phyloP scores from a whole-genome alignment of 805 yeast species.

The Cyberlindnera maritima region DNA sequence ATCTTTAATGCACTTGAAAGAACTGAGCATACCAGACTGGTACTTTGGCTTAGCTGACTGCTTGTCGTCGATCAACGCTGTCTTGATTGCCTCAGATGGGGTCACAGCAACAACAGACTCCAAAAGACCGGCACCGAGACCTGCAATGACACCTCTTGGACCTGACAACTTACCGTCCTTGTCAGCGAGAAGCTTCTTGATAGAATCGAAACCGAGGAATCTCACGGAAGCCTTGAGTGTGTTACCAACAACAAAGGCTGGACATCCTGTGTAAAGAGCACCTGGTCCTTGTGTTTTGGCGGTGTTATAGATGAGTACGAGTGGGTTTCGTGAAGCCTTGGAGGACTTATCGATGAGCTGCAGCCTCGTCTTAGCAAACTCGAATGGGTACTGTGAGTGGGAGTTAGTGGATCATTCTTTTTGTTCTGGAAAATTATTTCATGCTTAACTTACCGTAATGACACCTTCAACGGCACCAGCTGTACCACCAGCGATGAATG shows the following conservation, averaged over 20 bases:
- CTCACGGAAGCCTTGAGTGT: constrained; percentile 96
- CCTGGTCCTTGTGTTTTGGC: constrained; percentile 76
- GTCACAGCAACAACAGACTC: constrained; percentile 94
- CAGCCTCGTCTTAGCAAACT: constrained; percentile 91
- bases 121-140: constrained; percentile 94
- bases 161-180: constrained; percentile 85
- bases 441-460: constrained; percentile 51
- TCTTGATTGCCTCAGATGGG: constrained; percentile 95
- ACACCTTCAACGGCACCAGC: constrained; percentile 97
- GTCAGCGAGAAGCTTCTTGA: constrained; percentile 75
- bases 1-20: constrained; percentile 64
- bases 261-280: constrained; percentile 90
- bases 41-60: constrained; percentile 76
- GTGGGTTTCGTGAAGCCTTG: constrained; percentile 75
- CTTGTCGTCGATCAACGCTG: constrained; percentile 92
- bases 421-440: neutral
- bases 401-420: constrained; percentile 9
- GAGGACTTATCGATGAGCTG: constrained; percentile 72
- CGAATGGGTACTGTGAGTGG: constrained; percentile 72
- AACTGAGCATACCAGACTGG: constrained; percentile 53
- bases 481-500: constrained; percentile 91
- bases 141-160: constrained; percentile 90
- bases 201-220: constrained; percentile 87
- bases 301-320: constrained; percentile 71
- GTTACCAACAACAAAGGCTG: constrained; percentile 93